Conservation (phyloP, 345 rosid genomes). For the Heritiera littoralis region DNA sequence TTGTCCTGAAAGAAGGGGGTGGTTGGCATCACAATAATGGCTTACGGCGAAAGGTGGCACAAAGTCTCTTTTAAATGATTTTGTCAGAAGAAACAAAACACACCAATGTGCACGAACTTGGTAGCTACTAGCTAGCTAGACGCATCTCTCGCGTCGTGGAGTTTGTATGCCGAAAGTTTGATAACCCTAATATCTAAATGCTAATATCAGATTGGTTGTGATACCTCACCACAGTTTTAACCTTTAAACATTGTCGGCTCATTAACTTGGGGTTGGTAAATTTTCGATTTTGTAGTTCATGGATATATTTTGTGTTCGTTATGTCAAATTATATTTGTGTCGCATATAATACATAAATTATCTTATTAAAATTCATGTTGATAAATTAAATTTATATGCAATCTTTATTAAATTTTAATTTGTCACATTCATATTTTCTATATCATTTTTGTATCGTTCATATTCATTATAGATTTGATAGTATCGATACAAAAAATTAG, state of each 20-base stretch:
- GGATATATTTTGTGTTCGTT: too few relatives aligned
- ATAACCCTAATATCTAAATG: neutral
- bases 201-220: neutral
- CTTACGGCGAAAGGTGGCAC: neutral
- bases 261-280: neutral
- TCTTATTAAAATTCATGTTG: too few relatives aligned
- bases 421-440: too few relatives aligned
- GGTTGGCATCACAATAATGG: slow-evolving; percentile 10
- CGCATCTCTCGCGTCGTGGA: neutral
- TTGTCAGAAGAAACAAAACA: slow-evolving; percentile 16
- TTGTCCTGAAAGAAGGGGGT: neutral
- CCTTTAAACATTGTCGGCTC: neutral
- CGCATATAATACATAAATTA: too few relatives aligned
- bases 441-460: too few relatives aligned
- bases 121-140: neutral
- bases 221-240: neutral
- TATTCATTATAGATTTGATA: too few relatives aligned
- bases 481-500: too few relatives aligned
- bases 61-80: slow-evolving; percentile 20
- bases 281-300: too few relatives aligned
- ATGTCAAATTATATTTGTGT: too few relatives aligned
- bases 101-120: slow-evolving; percentile 2
- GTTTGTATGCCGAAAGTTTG: neutral
- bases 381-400: too few relatives aligned
- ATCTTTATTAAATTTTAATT: too few relatives aligned